Percentiles rank a stretch among this genome's conserved stretches.
These are phyloP conservation scores for Vanrija sp. DNA, from an alignment of 1,284 basidiomycete species.

Conservation along the genomic window DNA sequence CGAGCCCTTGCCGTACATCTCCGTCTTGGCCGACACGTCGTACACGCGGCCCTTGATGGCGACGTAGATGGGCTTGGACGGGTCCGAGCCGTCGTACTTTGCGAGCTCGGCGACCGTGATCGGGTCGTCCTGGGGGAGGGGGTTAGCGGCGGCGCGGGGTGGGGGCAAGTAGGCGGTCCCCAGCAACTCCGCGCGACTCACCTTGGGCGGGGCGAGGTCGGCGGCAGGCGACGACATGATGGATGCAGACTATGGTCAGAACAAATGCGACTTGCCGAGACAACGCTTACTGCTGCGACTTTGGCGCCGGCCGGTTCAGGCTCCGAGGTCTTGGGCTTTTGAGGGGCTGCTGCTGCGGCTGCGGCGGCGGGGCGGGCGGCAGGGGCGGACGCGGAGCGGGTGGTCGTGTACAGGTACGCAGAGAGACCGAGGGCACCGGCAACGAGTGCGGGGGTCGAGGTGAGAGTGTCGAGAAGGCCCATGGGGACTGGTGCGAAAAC, in stretches of 20 bases:
- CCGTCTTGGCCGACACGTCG: conserved; percentile 46
- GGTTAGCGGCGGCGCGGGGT: neutral
- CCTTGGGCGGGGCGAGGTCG: conserved; percentile 44
- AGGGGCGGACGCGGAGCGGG: neutral
- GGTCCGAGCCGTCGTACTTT: conserved; percentile 42
- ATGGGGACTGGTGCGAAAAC: neutral
- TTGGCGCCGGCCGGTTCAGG: too few relatives aligned
- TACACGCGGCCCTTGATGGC: conserved; percentile 52
- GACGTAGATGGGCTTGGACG: conserved; percentile 46
- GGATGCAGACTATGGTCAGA: conserved; percentile 20
- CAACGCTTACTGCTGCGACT: too few relatives aligned
- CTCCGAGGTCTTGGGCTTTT: too few relatives aligned
- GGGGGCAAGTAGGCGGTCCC: neutral
- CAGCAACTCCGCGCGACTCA: conserved; percentile 11
- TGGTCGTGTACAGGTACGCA: conserved; percentile 21
- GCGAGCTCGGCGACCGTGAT: conserved; percentile 40
- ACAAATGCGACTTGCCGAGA: too few relatives aligned
- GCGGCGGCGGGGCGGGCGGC: neutral
- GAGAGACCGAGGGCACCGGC: conserved; percentile 32
- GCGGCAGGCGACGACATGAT: conserved; percentile 48
- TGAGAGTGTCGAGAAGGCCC: conserved; percentile 37
- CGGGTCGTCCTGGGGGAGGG: conserved; percentile 35
- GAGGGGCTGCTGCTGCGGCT: neutral
- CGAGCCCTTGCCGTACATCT: conserved; percentile 49
- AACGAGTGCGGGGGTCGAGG: conserved; percentile 32